These are phyloP conservation scores for Hemisphaericaspora xylanilytica DNA, from an alignment of 1,139 yeast genomes.

Conservation along the genomic window DNA sequence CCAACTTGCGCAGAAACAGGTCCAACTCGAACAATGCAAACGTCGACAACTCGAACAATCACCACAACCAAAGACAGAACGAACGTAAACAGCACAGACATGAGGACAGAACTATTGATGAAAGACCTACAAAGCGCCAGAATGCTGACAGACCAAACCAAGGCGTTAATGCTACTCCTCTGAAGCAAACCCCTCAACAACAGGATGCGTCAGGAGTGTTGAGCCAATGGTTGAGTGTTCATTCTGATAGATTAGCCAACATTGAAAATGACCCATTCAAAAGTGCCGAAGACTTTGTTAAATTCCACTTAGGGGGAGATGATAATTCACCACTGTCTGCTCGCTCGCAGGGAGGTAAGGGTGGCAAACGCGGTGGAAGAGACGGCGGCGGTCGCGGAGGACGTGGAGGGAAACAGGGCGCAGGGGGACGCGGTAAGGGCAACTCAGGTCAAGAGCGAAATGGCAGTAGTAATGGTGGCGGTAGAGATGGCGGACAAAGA, in stretches of 20 bases:
- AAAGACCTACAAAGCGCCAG: slow-evolving; percentile 1
- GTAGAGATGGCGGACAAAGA: not conserved
- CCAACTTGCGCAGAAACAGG: no score
- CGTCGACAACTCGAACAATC: not conserved
- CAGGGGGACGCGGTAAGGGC: no score
- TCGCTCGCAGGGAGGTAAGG: not conserved
- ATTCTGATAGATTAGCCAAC: not conserved
- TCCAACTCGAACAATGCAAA: no score
- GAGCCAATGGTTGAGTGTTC: not conserved
- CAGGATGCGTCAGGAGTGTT: no score
- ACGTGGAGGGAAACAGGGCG: not conserved
- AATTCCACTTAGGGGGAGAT: not conserved
- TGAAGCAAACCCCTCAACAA: not conserved
- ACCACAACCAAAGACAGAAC: not conserved
- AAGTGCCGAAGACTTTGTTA: not conserved
- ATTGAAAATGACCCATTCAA: not conserved
- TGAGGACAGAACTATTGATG: not conserved
- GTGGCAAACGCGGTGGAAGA: no score
- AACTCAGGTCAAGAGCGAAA: no score
- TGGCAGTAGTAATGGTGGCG: slow-evolving; percentile 1
- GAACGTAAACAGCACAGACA: not conserved
- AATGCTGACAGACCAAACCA: not conserved
- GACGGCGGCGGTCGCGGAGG: not conserved
- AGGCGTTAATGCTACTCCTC: not conserved
- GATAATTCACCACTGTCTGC: not conserved